These are phyloP conservation scores for Epichloe baconii DNA, from an alignment of 2,329 filamentous ascomycete species.

Conservation along the genomic window DNA sequence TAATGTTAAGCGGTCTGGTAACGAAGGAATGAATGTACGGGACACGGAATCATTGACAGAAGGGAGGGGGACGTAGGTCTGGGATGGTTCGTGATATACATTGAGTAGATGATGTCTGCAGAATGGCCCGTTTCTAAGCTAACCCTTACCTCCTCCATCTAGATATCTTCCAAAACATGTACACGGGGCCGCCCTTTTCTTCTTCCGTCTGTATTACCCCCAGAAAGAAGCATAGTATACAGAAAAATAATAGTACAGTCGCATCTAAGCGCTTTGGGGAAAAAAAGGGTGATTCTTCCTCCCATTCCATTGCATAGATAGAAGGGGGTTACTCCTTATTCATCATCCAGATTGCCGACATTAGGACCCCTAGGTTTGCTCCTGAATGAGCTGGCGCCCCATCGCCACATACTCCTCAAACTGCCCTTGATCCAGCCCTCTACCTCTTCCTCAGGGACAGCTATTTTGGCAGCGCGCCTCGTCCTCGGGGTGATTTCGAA, in stretches of 20 bases:
- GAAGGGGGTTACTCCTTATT: conserved; percentile 10
- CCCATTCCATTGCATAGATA: too few species aligned
- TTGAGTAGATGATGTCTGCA: conserved; percentile 2
- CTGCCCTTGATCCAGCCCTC: conserved; percentile 56
- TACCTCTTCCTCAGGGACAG: conserved; percentile 53
- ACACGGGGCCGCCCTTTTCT: too few species aligned
- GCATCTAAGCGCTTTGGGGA: neutral
- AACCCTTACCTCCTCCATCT: neutral
- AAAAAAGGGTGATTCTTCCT: too few species aligned
- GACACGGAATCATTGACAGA: neutral
- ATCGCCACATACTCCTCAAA: conserved; percentile 38
- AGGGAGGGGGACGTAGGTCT: neutral
- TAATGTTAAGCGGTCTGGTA: neutral
- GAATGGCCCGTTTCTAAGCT: neutral
- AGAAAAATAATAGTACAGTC: neutral
- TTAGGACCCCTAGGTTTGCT: conserved; percentile 28
- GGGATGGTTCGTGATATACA: neutral
- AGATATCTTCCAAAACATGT: neutral
- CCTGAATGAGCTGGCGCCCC: conserved; percentile 30
- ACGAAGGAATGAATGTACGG: too few species aligned
- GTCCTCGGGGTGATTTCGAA: conserved; percentile 59
- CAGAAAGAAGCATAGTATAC: neutral
- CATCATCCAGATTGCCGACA: conserved; percentile 26
- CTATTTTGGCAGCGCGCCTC: conserved; percentile 51
- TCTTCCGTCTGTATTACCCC: neutral